These are phyloP conservation scores for Emmonsia crescens DNA, from an alignment of 2,329 filamentous ascomycete genomes.

Conservation along the genomic window DNA sequence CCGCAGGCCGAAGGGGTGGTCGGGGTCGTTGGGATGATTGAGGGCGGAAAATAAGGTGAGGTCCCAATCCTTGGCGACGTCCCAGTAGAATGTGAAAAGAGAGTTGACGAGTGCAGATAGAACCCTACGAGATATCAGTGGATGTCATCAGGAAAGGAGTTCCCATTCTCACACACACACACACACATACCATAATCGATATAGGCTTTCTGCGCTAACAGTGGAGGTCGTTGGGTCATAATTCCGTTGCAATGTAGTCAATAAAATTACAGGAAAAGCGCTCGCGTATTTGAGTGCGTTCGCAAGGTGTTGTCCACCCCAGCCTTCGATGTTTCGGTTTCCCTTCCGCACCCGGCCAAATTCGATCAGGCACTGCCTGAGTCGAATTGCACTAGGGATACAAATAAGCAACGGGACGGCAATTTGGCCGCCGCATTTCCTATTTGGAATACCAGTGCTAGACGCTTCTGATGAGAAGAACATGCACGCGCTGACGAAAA, in stretches of 20 bases:
- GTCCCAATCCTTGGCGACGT: constrained; percentile 94
- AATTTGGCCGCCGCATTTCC: constrained; percentile 66
- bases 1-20: constrained; percentile 68
- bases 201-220: constrained; percentile 45
- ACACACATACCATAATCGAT: constrained; percentile 42
- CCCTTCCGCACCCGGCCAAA: constrained; percentile 57
- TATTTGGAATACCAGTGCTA: constrained; percentile 70
- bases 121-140: constrained; percentile 44
- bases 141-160: neutral
- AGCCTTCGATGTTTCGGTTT: constrained; percentile 42
- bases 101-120: constrained; percentile 70
- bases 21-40: constrained; percentile 47
- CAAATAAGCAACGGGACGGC: constrained; percentile 77
- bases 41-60: constrained; percentile 62
- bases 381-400: constrained; percentile 70
- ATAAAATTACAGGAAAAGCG: constrained; percentile 80
- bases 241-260: constrained; percentile 63
- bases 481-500: constrained; percentile 88
- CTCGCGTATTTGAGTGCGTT: constrained; percentile 94
- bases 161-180: no score
- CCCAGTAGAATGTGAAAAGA: constrained; percentile 97
- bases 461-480: constrained; percentile 61
- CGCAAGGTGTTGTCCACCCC: constrained; percentile 77
- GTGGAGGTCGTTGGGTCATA: constrained; percentile 42
- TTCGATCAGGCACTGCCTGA: constrained; percentile 87